Evolutionary conservation across 2,329 filamentous ascomycete genomes (phyloP), one percentile per base, ranked within the genome.

Genomic region (Aureobasidium vineae): DNA sequence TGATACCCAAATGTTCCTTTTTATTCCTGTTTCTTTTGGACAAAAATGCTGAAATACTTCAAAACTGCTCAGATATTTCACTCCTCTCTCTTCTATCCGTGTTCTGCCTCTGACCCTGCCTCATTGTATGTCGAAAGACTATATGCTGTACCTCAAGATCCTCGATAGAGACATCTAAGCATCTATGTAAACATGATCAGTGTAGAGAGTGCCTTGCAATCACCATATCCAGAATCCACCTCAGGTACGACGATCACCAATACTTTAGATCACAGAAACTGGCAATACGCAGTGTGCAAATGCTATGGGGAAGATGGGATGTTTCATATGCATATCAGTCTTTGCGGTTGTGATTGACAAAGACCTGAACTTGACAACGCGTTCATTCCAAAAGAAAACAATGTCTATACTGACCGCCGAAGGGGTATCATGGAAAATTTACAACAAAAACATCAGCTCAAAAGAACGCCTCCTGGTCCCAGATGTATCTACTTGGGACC

Each of bases 401-500:
- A 40, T n/a, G 33, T 59, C 54, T 59, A 43, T 45, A 33, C 54
- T 31, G 19, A 59, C 23, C 38, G 23, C 40, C 40, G 10, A 28
- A 23, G 26, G 57, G 57, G 57, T 61, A 61, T 61, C 57, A 49
- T 61, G 28, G 10, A 49, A 23, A 49, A 49, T 5, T 3, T 3
- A 36, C n/a, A 19, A 21, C 33, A 36, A 36, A 38, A 49, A 49
- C 57, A 26, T 26, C 16, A 49, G 38, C 5, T 41, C 40, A 61
- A 43, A 47, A 50, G 57, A 49, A 45, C 54, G 26, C 38, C 40
- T 45, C 5, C 8, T 10, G 8, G 21, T 31, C 54, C 43, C 41
- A 16, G 16, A 2, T 15, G 2, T 31, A 4, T 26, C 36, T 13
- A 47, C 43, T 61, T 61, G 19, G 70, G 71, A 49, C 72, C 77